Conservation (phyloP, 495 filamentous ascomycete species). For the Trichoderma virens region DNA sequence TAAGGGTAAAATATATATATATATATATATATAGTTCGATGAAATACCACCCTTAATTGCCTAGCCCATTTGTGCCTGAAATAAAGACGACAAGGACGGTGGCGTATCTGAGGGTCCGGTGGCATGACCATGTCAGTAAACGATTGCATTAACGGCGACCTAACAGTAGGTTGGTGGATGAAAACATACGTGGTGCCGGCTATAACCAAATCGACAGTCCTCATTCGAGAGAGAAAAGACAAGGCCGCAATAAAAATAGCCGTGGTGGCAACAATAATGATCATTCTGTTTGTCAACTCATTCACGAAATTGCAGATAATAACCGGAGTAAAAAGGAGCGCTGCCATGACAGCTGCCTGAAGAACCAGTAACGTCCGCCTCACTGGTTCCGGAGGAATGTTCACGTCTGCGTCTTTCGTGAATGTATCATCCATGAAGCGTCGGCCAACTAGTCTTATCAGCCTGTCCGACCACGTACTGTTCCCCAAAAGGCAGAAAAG, state of each 20-base stretch:
- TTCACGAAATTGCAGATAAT: neutral
- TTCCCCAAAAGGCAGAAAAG: constrained; percentile 18
- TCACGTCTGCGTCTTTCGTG: neutral
- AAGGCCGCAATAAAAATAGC: neutral
- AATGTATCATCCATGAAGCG: no score
- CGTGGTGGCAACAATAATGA: neutral
- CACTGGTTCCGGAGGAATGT: neutral
- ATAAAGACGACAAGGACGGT: neutral
- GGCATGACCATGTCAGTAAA: neutral
- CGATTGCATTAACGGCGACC: neutral
- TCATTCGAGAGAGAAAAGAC: neutral
- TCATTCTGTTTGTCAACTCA: neutral
- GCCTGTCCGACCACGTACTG: constrained; percentile 13
- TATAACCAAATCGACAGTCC: neutral
- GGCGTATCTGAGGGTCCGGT: neutral
- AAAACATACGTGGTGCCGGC: neutral
- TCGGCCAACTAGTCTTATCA: constrained; percentile 12
- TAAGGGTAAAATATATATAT: neutral
- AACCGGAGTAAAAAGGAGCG: neutral
- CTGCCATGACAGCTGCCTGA: neutral
- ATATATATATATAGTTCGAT: neutral
- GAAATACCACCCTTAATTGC: neutral
- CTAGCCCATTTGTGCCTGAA: neutral
- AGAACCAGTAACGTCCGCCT: neutral
- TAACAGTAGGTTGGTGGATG: neutral